Base-by-base conservation (phyloP, 1,284 basidiomycete species). In the Trametes sp. region DNA sequence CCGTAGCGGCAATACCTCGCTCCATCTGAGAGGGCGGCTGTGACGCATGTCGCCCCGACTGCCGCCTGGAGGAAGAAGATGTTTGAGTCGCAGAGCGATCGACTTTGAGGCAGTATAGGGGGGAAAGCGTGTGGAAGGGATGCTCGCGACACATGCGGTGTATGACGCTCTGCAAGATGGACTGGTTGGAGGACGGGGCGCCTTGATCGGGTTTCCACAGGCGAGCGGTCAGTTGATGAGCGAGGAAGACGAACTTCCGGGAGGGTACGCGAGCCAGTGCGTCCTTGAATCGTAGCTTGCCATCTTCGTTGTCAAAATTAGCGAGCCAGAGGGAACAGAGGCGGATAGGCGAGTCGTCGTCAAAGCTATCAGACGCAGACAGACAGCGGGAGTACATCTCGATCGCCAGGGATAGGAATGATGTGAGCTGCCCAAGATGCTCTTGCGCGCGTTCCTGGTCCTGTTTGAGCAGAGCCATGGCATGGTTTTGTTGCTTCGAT, bases 91-190 rank as follows among this genome's bases (percentile, higher is more conserved):
- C 33, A 29, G 59, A n/a, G 10, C 33, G 62, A 19, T 74, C 72
- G 3, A 54, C 57, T 33, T 64, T 79, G 62, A 92, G 73, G 64
- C 93, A 93, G 73, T 91, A 94, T 14, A 99, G 86, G 68, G 97
- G 94, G 75, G 96, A 98, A 7, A 98, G 78, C 67, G 88, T 91
- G 73, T 99, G 98, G 78, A 95, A 98, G 0, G 97, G 96, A 74
- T 99, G 98, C 57, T 98, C 94, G 54, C 78, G 77, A 70, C 92
- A 93, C 83, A 99, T 92, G 11, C 92, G 86, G 1, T 86, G 62
- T 21, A 98, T 81, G 21, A 98, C 78, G 0, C 70, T 75, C 60
- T 88, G 87, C 9, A 98, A 80, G 59, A 82, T 85, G 14, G 77
- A 71, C 71, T 96, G 94, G 67, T 89, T 88, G 5, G 70, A 64